Percentiles rank a stretch among this genome's conserved stretches.
Evolutionary conservation across 2,329 filamentous ascomycete genomes (phyloP).

Genomic region (Diplodia corticola): DNA sequence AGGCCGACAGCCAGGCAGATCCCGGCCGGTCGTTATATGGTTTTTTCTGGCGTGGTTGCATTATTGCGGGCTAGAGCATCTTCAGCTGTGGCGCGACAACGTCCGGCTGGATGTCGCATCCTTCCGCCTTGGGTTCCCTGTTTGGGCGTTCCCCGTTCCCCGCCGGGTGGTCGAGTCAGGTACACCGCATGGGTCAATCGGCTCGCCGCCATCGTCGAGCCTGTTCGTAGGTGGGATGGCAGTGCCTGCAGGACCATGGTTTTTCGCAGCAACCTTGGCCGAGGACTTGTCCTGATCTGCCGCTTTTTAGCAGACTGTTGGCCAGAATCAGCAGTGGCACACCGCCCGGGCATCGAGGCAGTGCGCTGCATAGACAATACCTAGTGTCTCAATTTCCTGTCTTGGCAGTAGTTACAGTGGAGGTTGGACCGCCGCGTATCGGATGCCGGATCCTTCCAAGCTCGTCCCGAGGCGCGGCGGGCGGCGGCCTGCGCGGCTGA

Average conservation of each 20-base stretch:
- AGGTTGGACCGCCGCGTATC: neutral
- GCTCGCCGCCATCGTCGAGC: too few species aligned
- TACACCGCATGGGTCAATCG: neutral
- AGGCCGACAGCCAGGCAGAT: neutral
- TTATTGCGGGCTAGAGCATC: neutral
- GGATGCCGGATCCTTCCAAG: neutral
- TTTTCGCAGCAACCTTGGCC: too few species aligned
- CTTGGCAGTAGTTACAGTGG: neutral
- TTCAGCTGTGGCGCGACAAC: neutral
- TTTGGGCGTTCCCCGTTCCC: slow-evolving; percentile 2
- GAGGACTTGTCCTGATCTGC: too few species aligned
- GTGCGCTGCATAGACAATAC: too few species aligned
- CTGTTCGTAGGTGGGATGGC: neutral
- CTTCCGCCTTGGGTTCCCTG: neutral
- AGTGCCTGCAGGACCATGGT: too few species aligned
- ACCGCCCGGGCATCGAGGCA: too few species aligned
- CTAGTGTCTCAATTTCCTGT: neutral
- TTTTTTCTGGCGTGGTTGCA: neutral
- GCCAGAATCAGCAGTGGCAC: too few species aligned
- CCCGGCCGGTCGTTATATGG: neutral
- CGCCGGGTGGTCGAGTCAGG: neutral
- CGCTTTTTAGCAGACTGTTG: too few species aligned
- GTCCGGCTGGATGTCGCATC: neutral
- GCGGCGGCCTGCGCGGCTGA: neutral
- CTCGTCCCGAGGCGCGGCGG: neutral